A percentile compares a stretch with the other conserved stretches of the same genome.
Evolutionary conservation across 179 eudicot species (phyloP).

Genomic region (Pouteria campechiana): DNA sequence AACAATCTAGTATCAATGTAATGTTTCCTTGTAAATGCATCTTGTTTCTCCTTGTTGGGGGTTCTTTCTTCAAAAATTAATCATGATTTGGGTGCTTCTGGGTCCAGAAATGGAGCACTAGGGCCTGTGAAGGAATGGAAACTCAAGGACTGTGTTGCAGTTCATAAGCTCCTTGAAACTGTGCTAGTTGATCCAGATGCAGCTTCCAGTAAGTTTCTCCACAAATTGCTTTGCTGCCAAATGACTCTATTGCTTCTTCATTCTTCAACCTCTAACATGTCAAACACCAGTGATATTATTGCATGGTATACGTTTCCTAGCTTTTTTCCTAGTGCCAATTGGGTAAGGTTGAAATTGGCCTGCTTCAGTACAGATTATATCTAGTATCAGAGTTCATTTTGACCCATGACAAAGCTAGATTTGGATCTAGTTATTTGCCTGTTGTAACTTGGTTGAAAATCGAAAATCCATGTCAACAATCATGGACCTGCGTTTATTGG

Average conservation of each 20-base stretch:
- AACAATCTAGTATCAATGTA: constrained; percentile 44
- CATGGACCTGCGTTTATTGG: too few relatives aligned
- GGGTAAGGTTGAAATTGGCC: too few relatives aligned
- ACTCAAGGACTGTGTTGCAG: constrained; percentile 67
- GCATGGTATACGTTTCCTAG: neutral
- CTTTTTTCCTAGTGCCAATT: too few relatives aligned
- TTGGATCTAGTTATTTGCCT: too few relatives aligned
- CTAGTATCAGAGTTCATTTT: too few relatives aligned
- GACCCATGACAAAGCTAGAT: too few relatives aligned
- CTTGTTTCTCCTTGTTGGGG: neutral
- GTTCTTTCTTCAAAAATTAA: neutral
- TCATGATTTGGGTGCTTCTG: neutral
- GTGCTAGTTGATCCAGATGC: constrained; percentile 51
- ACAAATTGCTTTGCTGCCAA: too few relatives aligned
- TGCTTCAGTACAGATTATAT: too few relatives aligned
- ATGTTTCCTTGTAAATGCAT: constrained; percentile 3
- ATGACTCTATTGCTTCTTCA: neutral
- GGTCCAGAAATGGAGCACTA: constrained; percentile 45
- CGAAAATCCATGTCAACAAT: too few relatives aligned
- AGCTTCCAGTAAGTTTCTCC: constrained; percentile 60
- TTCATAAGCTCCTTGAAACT: constrained; percentile 56
- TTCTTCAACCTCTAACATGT: neutral
- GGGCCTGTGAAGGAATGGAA: constrained; percentile 54
- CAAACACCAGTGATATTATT: neutral
- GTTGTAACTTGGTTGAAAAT: too few relatives aligned